Evolutionary conservation across 495 filamentous ascomycete species (phyloP).

Genomic region (Penicillium mononematosum): DNA sequence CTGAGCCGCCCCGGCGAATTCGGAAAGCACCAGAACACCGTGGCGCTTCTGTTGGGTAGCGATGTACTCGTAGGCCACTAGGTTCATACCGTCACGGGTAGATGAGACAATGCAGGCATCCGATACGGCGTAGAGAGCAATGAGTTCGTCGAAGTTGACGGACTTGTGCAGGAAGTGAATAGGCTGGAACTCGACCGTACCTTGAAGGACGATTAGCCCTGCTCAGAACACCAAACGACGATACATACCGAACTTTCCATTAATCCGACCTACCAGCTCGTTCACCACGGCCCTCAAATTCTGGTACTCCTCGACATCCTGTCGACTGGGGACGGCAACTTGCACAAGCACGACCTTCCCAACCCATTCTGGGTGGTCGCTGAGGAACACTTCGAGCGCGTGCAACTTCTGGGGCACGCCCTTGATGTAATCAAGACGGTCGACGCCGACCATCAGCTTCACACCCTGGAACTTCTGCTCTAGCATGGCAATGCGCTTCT

Average conservation of each 20-base stretch:
- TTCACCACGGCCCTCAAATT: conserved; percentile 92
- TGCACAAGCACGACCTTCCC: conserved; percentile 97
- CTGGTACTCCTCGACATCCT: conserved; percentile 97
- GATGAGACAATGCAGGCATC: conserved; percentile 94
- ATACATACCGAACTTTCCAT: conserved; percentile 77
- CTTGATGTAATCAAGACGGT: conserved; percentile 97
- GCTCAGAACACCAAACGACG: background rate
- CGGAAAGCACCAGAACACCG: conserved; percentile 88
- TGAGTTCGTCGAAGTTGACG: conserved; percentile 86
- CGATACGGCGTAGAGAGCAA: conserved; percentile 88
- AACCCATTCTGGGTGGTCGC: conserved; percentile 95
- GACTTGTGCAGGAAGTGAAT: conserved; percentile 98
- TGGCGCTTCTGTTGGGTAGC: conserved; percentile 86
- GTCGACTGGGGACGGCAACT: conserved; percentile 88
- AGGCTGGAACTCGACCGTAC: conserved; percentile 94
- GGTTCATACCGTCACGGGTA: conserved; percentile 97
- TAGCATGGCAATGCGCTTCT: conserved; percentile 80
- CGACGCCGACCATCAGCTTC: conserved; percentile 94
- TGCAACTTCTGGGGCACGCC: conserved; percentile 96
- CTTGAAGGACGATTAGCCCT: conserved; percentile 34
- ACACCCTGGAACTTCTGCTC: conserved; percentile 92
- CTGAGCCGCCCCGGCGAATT: conserved; percentile 93
- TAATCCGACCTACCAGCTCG: conserved; percentile 91
- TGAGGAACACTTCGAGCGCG: conserved; percentile 92
- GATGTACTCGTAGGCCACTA: conserved; percentile 98